A percentile compares a stretch with the other conserved stretches of the same genome.
Conservation (phyloP, 371 early-diverging fungal genomes). For the Zychaea mexicana region DNA sequence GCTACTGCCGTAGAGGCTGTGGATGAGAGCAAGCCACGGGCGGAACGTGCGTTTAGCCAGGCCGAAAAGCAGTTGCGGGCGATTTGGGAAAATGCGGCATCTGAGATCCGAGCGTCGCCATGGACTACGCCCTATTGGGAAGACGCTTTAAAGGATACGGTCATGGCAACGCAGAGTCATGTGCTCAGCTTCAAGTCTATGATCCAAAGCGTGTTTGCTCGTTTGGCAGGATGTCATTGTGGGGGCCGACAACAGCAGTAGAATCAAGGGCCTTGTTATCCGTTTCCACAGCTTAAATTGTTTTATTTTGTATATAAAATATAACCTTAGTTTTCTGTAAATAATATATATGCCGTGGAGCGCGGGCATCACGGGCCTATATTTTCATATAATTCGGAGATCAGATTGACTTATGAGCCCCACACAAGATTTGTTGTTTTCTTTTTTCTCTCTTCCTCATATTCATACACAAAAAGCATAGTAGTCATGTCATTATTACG, state of each 20-base stretch:
- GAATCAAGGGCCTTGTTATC: too few relatives aligned
- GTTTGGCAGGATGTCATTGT: not conserved
- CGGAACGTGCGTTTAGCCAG: not conserved
- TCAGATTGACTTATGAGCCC: not conserved
- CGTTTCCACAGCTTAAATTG: too few relatives aligned
- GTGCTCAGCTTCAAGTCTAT: not conserved
- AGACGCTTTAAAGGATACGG: not conserved
- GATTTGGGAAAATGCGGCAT: not conserved
- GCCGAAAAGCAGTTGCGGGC: not conserved
- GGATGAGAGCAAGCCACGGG: not conserved
- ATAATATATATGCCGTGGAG: not conserved
- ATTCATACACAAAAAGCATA: not conserved
- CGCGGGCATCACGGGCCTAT: not conserved
- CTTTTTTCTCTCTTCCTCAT: constrained; percentile 4
- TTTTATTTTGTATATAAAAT: constrained; percentile 1
- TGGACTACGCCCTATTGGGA: not conserved
- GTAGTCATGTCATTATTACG: constrained; percentile 45
- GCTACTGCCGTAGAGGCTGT: not conserved
- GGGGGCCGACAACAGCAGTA: too few relatives aligned
- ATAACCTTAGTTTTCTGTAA: too few relatives aligned
- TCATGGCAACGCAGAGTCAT: not conserved
- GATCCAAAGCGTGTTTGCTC: not conserved
- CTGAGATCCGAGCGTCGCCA: not conserved
- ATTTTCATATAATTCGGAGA: not conserved
- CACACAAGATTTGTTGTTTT: not conserved